A percentile compares a stretch with the other conserved stretches of the same genome.
Evolutionary conservation across 805 yeast genomes (phyloP).

Genomic region (Yarrowia sp.): DNA sequence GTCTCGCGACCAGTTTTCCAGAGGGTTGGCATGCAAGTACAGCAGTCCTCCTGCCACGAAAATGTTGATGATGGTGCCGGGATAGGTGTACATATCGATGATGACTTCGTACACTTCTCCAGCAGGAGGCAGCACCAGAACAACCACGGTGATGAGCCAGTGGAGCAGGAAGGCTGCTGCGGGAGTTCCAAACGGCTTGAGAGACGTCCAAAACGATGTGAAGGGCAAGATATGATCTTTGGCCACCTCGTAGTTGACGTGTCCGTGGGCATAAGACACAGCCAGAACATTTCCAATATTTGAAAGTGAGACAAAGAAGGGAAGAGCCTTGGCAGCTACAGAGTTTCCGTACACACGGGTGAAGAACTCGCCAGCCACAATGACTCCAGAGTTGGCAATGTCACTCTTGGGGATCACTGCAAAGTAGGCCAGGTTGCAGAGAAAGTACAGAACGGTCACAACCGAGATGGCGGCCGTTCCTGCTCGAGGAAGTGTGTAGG

Average conservation of each 20-base stretch:
- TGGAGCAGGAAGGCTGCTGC: conserved; percentile 49
- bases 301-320: conserved; percentile 57
- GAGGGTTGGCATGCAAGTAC: conserved; percentile 46
- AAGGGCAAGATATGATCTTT: conserved; percentile 50
- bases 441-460: conserved; percentile 52
- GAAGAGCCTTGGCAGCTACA: conserved; percentile 48
- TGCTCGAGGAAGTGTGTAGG: conserved; percentile 53
- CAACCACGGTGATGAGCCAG: conserved; percentile 53
- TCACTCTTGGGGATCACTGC: conserved; percentile 47
- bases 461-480: conserved; percentile 57
- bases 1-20: conserved; percentile 42
- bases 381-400: conserved; percentile 51
- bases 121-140: conserved; percentile 57
- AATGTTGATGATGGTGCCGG: conserved; percentile 58
- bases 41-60: conserved; percentile 52
- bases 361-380: conserved; percentile 62
- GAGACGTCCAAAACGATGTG: conserved; percentile 45
- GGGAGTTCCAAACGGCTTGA: conserved; percentile 41
- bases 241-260: conserved; percentile 58
- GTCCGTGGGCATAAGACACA: conserved; percentile 58
- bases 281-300: conserved; percentile 64
- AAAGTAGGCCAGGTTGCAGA: conserved; percentile 57
- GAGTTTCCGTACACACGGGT: conserved; percentile 55
- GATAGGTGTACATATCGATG: conserved; percentile 60
- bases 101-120: conserved; percentile 62